phyloP scores from a whole-genome alignment of 2,329 filamentous ascomycete species.

The Colletotrichum kahawae region DNA sequence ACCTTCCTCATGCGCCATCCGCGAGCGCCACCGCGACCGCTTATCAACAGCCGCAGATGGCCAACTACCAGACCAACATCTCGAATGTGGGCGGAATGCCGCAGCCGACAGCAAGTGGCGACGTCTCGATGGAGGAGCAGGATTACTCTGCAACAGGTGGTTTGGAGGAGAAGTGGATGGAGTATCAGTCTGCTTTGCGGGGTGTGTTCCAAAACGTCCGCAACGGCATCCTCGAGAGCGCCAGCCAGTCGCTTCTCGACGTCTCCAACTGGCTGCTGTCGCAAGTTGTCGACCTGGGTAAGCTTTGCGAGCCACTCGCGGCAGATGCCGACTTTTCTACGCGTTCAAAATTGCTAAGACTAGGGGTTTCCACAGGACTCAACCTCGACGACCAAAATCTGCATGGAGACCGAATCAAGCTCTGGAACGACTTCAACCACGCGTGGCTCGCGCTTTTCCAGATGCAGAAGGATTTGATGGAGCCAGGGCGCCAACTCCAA shows the following conservation, averaged over 20 bases:
- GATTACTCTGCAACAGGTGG: constrained; percentile 60
- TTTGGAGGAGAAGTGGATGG: constrained; percentile 72
- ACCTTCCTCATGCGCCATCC: constrained; percentile 54
- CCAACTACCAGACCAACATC: constrained; percentile 54
- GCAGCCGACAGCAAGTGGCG: constrained; percentile 39
- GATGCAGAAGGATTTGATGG: constrained; percentile 79
- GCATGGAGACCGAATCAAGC: constrained; percentile 76
- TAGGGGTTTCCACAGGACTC: constrained; percentile 63
- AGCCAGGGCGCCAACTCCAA: constrained; percentile 60
- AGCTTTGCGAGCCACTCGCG: constrained; percentile 26
- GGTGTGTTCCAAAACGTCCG: constrained; percentile 75
- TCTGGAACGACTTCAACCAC: constrained; percentile 95
- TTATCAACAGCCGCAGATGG: constrained; percentile 68
- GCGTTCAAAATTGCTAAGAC: not conserved
- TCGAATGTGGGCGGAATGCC: constrained; percentile 52
- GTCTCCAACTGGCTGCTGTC: constrained; percentile 62
- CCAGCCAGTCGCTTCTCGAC: constrained; percentile 56
- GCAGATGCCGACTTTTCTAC: not conserved
- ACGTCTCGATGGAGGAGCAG: constrained; percentile 61
- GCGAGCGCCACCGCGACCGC: constrained; percentile 57
- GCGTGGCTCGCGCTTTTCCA: constrained; percentile 87
- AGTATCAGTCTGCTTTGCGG: constrained; percentile 66
- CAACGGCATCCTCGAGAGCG: constrained; percentile 52
- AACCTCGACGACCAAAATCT: constrained; percentile 81
- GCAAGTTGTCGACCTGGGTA: constrained; percentile 61